Evolutionary conservation across 495 filamentous ascomycete species (phyloP), one percentile per base, ranked within the genome.

Genomic region (Trichocladium antarcticum): DNA sequence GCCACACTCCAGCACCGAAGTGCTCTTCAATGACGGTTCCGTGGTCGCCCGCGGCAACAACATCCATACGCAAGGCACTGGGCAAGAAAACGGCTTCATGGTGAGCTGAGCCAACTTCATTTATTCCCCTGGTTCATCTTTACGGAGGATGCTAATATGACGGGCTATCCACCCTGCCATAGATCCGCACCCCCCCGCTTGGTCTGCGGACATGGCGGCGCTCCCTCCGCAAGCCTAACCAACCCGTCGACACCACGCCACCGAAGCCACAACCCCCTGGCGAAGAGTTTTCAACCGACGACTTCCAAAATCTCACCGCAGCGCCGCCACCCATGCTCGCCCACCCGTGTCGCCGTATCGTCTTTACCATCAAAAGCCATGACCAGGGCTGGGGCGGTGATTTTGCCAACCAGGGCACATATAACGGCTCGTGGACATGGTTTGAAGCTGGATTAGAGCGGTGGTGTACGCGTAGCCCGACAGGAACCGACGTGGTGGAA

Each of bases 361-460:
- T 83, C 4, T 89, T 89, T 50, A 77, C 68, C 1, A 75, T 84
- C 41, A 59, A 61, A 3, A 80, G 77, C 39, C 72, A 74, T 39
- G 85, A 89, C 53, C 85, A 89, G 57, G 85, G 84, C 2, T 82
- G 69, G 67, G 72, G 72, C 36, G 64, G 68, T 5, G 55, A 62
- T 0, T 15, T 21, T 5, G 17, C 41, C 1, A 52, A 67, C 28
- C 57, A 65, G 5, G 63, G 73, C 35, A 76, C 72, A n/a, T 85
- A 77, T 55, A 47, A 63, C 5, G 63, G 56, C 12, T 81, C 80
- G 0, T 84, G 65, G 60, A 85, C 82, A 0, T 89, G 83, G 83
- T 87, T 87, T 55, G 83, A 85, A 37, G 74, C 69, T 4, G 80
- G 80, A 0, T 51, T 75, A 15, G 74, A 78, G 40, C 64, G 69